phyloP scores from a whole-genome alignment of 2,329 filamentous ascomycete species.

The Alternaria infectoria region DNA sequence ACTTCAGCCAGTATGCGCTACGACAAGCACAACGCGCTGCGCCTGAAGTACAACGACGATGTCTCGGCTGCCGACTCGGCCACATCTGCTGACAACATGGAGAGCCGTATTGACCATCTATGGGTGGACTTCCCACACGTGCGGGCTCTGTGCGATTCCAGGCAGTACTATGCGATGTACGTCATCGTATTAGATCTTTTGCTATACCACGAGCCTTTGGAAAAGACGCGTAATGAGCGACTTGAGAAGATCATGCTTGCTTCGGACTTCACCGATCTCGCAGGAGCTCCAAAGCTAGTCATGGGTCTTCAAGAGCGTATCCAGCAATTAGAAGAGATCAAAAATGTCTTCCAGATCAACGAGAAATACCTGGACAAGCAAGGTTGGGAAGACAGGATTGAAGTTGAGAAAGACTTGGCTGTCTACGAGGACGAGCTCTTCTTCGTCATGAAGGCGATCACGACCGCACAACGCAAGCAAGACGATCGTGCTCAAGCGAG shows the following conservation, averaged over 20 bases:
- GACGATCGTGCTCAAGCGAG: slow-evolving; percentile 68
- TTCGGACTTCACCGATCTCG: slow-evolving; percentile 96
- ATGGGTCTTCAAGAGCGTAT: slow-evolving; percentile 90
- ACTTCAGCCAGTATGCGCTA: slow-evolving; percentile 94
- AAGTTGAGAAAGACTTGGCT: slow-evolving; percentile 87
- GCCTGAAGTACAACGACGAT: slow-evolving; percentile 96
- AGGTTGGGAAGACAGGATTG: slow-evolving; percentile 88
- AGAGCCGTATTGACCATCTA: slow-evolving; percentile 90
- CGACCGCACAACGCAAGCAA: slow-evolving; percentile 87
- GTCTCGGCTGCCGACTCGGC: slow-evolving; percentile 70
- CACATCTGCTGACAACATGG: slow-evolving; percentile 61
- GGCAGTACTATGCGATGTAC: slow-evolving; percentile 97
- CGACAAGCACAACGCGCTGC: slow-evolving; percentile 97
- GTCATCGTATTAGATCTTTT: slow-evolving; percentile 96
- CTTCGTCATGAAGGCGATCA: slow-evolving; percentile 99
- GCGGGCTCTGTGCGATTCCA: slow-evolving; percentile 93
- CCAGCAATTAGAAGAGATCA: slow-evolving; percentile 92
- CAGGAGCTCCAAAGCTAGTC: slow-evolving; percentile 92
- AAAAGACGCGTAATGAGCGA: slow-evolving; percentile 95
- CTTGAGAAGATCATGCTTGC: slow-evolving; percentile 99
- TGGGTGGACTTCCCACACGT: slow-evolving; percentile 97
- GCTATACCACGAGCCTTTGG: slow-evolving; percentile 92
- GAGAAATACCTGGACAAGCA: slow-evolving; percentile 83
- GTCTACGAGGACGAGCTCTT: slow-evolving; percentile 96
- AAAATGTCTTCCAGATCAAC: slow-evolving; percentile 93